Conservation (phyloP, 495 filamentous ascomycete species). For the Neurospora hispaniola region DNA sequence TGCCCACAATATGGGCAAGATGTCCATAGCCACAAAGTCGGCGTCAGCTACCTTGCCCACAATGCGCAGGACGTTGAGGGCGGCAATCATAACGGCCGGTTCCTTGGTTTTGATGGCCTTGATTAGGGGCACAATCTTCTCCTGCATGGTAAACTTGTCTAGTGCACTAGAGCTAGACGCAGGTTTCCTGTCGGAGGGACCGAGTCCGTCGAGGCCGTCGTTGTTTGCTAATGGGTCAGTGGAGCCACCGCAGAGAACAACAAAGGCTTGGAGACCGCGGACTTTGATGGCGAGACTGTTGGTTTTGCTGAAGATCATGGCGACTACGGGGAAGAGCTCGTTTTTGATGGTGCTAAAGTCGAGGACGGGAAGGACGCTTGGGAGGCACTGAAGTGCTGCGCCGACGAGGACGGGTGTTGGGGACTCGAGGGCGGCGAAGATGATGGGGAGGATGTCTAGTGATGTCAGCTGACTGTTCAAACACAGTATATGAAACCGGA, state of each 20-base stretch:
- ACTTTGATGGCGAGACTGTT: constrained; percentile 91
- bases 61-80: constrained; percentile 69
- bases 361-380: constrained; percentile 63
- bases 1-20: constrained; percentile 79
- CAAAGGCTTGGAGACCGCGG: constrained; percentile 77
- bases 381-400: constrained; percentile 63
- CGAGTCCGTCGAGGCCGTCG: constrained; percentile 65
- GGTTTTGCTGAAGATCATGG: constrained; percentile 81
- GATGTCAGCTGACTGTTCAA: constrained; percentile 4
- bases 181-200: constrained; percentile 35
- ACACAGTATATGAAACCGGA: too few relatives aligned
- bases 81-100: constrained; percentile 94
- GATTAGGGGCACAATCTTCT: constrained; percentile 85
- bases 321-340: constrained; percentile 85
- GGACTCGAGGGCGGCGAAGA: constrained; percentile 72
- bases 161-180: constrained; percentile 59
- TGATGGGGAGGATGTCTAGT: constrained; percentile 73
- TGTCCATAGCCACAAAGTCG: constrained; percentile 89
- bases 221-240: constrained; percentile 34
- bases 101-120: constrained; percentile 96
- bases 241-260: constrained; percentile 74
- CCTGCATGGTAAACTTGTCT: constrained; percentile 95
- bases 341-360: constrained; percentile 96
- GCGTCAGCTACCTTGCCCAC: constrained; percentile 73
- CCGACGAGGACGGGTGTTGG: constrained; percentile 83